Evolutionary conservation across 2,329 filamentous ascomycete genomes (phyloP), one percentile per base, ranked within the genome.

Genomic region (Tolypocladium album): DNA sequence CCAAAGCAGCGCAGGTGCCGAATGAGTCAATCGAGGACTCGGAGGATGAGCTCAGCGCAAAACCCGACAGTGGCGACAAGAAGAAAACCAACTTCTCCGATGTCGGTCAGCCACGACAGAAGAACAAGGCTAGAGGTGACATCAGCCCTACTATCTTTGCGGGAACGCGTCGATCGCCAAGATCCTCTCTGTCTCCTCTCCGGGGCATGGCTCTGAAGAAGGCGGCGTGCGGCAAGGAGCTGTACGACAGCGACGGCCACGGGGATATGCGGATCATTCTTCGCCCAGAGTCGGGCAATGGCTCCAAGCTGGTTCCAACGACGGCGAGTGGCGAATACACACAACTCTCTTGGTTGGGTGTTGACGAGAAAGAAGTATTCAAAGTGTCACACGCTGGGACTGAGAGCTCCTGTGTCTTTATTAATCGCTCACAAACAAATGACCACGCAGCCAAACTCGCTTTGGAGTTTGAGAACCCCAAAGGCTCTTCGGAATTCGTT

Each of bases 11-110:
- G 12, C 55, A 55, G 4, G n/a, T 22, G 7, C 6, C n/a, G 17
- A 47, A 42, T 13, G 63, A 67, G 31, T 55, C 61, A 2, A 62
- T 65, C 22, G 62, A 68, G 1, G 60, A 56, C 0, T 71, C 67
- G 1, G 71, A 71, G 36, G 72, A 74, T 57, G 71, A 74, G 61
- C 64, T 74, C 15, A 63, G 58, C 36, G 58, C 31, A 3, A 38
- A 60, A 47, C 31, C 58, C 57, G 43, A 53, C 34, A 36, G 56
- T 20, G 20, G n/a, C 12, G 38, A 20, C 22, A 65, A 65, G 38
- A 64, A 58, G 27, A 2, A 13, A 22, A 64, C 59, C 52, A 65
- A 64, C 43, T 66, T 64, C 34, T 60, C 64, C 22, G 57, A 38
- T 66, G 11, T 24, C 31, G 42, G 12, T 13, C 42, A 59, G 8